Base-by-base conservation (phyloP, 306 rosid genomes). In the Corylus avellana region DNA sequence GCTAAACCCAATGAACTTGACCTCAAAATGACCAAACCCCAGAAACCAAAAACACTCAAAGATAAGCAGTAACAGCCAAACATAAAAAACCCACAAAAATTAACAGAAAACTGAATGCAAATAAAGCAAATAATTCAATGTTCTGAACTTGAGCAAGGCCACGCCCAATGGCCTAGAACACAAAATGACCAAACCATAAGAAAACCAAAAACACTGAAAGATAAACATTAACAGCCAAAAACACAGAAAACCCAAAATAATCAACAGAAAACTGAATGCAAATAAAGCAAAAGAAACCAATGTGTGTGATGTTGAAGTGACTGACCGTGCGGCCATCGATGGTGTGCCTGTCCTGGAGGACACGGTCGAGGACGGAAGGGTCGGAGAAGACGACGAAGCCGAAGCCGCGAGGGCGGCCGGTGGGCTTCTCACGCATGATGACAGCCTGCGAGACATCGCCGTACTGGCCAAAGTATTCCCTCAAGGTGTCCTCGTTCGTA, bases 301-400 rank as follows among this genome's bases (percentile, higher is more conserved):
- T 82, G 84, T 76, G 78, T 73, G 32, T 66, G 12, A 17, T 27
- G 80, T 42, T 20, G 29, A 70, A 25, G 46, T 12, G 42, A 61
- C 83, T 69, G 17, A 89, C 92, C 81, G 71, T 61, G 25, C 92
- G 89, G 79, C 90, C 92, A 66, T 86, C 92, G 20, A 89, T 89
- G 78, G 88, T 85, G 85, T 89, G 92, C 79, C 81, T 84, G 46
- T 86, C 90, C 80, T 80, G 77, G 70, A 89, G 86, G 37, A 89
- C 87, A 48, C 51, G 63, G 17, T 89, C 92, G 72, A 89, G 87
- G 7, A 86, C 81, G 50, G 92, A 85, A 44, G 90, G 90, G 46
- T 89, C 92, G 51, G 89, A 89, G 87, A 86, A 89, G 58, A 89
- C 87, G 58, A 89, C 89, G 55, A 89, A 89, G 75, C 85, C 92